These are phyloP conservation scores for Kodamaea alishanica DNA, from an alignment of 1,139 yeast species.

Conservation along the genomic window DNA sequence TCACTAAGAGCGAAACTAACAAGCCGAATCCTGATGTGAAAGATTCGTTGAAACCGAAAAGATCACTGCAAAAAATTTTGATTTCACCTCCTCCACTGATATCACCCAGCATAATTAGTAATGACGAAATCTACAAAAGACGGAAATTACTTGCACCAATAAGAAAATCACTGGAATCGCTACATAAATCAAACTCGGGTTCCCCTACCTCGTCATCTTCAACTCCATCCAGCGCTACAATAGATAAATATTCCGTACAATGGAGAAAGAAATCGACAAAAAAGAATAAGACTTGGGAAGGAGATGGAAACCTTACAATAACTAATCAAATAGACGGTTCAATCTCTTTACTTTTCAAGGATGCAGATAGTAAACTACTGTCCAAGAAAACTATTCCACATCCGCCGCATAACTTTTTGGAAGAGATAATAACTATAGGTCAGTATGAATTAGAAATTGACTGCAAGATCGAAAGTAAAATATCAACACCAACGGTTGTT, in stretches of 20 bases:
- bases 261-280: slow-evolving; percentile 71
- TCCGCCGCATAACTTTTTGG: slow-evolving; percentile 3
- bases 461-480: slow-evolving; percentile 12
- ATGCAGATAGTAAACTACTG: slow-evolving; percentile 11
- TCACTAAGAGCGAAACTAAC: background rate
- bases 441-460: slow-evolving; percentile 30
- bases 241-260: slow-evolving; percentile 40
- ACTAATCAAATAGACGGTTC: slow-evolving; percentile 3
- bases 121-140: slow-evolving; percentile 1
- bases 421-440: slow-evolving; percentile 21
- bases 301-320: slow-evolving; percentile 63
- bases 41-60: too few species aligned
- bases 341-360: slow-evolving; percentile 10
- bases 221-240: background rate
- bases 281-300: slow-evolving; percentile 93
- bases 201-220: background rate
- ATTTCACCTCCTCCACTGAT: too few species aligned
- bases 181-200: background rate
- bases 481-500: too few species aligned
- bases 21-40: too few species aligned
- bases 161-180: background rate
- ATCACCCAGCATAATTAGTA: too few species aligned
- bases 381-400: slow-evolving; percentile 8
- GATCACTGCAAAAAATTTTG: too few species aligned
- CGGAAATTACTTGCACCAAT: background rate